These are phyloP conservation scores for Rubia balearica DNA, from an alignment of 305 asterid genomes.

Conservation along the genomic window DNA sequence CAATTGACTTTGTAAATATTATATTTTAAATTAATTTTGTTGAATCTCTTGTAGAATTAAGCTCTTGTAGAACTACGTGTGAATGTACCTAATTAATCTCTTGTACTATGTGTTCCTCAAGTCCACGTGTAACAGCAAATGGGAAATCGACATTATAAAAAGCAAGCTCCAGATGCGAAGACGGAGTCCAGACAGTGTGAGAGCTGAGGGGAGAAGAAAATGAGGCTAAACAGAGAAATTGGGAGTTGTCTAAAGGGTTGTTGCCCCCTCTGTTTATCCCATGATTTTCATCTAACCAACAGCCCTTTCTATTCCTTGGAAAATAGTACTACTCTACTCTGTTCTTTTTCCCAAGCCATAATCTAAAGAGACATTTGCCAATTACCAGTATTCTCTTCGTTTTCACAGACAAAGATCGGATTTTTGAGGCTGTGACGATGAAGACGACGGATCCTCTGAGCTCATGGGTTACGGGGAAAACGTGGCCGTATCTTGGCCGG, in stretches of 20 bases:
- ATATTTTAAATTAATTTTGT: no score
- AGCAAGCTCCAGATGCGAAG: background rate
- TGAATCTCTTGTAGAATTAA: no score
- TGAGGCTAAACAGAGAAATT: background rate
- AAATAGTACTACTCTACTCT: no score
- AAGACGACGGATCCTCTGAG: background rate
- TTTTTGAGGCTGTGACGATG: background rate
- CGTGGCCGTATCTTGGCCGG: background rate
- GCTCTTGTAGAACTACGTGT: no score
- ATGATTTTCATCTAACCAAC: background rate
- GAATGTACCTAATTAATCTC: no score
- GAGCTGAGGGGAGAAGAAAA: background rate
- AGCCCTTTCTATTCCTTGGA: background rate
- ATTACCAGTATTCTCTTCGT: no score
- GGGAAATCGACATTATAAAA: background rate
- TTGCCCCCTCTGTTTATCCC: slow-evolving; percentile 1
- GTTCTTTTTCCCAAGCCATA: no score
- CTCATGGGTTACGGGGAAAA: background rate
- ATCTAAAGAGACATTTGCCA: no score
- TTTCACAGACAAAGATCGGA: background rate
- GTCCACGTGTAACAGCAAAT: no score
- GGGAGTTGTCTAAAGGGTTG: background rate
- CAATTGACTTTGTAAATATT: no score
- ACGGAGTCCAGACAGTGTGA: background rate
- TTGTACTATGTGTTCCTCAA: no score